Evolutionary conservation across 768 basidiomycete species (phyloP).

Genomic region (Amanita inopinata): DNA sequence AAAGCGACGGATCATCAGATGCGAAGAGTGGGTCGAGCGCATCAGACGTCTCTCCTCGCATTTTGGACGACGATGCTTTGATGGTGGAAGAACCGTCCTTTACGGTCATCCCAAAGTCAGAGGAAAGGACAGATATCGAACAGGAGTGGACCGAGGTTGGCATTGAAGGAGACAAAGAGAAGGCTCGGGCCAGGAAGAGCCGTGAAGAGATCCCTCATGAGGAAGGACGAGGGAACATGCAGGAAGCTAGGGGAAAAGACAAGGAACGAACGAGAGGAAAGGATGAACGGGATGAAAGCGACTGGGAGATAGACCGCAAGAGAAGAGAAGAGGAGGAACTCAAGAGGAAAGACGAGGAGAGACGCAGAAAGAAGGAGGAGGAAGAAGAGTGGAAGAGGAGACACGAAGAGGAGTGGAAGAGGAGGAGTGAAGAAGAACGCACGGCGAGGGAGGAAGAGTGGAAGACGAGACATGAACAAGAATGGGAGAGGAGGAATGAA

Average conservation of each 20-base stretch:
- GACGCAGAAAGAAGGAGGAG: not conserved
- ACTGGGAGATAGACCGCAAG: not conserved
- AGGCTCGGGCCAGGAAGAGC: not conserved
- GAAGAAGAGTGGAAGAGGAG: not conserved
- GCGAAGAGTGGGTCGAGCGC: not conserved
- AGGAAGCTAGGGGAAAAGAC: not conserved
- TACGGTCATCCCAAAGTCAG: constrained; percentile 4
- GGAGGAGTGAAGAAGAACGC: not conserved
- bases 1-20: not conserved
- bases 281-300: not conserved
- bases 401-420: not conserved
- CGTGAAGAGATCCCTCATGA: not conserved
- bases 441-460: not conserved
- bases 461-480: not conserved
- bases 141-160: constrained; percentile 8
- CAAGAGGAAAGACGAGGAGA: not conserved
- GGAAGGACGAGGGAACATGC: not conserved
- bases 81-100: constrained; percentile 6
- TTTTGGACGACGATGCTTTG: not conserved
- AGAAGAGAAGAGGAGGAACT: not conserved
- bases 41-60: not conserved
- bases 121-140: constrained; percentile 1
- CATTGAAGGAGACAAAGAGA: not conserved
- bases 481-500: not conserved
- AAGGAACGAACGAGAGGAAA: not conserved